Percentiles rank a stretch among this genome's conserved stretches.
phyloP scores from a whole-genome alignment of 2,329 filamentous ascomycete species.

The Colletotrichum liaoningense region DNA sequence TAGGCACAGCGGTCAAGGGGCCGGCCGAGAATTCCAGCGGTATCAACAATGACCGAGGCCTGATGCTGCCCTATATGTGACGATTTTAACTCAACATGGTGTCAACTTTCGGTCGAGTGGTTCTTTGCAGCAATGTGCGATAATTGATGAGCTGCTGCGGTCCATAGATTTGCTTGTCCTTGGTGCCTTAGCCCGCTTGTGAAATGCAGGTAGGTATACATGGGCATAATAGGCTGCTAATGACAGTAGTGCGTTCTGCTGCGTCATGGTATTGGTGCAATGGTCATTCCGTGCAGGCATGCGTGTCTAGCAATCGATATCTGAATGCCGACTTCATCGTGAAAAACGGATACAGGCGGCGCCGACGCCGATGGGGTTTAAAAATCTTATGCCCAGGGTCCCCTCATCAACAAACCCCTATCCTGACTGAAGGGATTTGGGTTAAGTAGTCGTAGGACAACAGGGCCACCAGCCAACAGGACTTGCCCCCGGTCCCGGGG shows the following conservation, averaged over 20 bases:
- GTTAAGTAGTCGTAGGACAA: background rate
- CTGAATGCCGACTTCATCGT: background rate
- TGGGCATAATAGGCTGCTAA: background rate
- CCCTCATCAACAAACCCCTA: conserved; percentile 5
- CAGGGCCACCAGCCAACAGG: conserved; percentile 2
- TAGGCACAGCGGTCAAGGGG: conserved; percentile 10
- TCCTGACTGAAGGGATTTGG: conserved; percentile 18
- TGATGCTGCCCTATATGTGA: background rate
- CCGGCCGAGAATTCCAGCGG: conserved; percentile 31
- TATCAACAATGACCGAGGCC: conserved; percentile 4
- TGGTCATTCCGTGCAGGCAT: background rate
- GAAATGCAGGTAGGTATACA: background rate
- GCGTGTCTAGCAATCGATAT: background rate
- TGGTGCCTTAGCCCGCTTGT: background rate
- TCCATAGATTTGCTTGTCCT: background rate
- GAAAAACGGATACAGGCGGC: background rate
- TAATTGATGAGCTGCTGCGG: background rate
- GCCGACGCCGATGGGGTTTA: conserved; percentile 3
- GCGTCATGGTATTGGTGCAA: background rate
- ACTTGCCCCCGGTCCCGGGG: conserved; percentile 17
- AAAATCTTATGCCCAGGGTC: conserved; percentile 1
- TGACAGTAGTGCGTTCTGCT: background rate
- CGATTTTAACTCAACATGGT: conserved; percentile 1
- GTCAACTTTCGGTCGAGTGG: background rate
- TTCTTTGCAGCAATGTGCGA: background rate